Conservation (phyloP, 352 stramenopile genomes). For the Globisporangium radiosum region DNA sequence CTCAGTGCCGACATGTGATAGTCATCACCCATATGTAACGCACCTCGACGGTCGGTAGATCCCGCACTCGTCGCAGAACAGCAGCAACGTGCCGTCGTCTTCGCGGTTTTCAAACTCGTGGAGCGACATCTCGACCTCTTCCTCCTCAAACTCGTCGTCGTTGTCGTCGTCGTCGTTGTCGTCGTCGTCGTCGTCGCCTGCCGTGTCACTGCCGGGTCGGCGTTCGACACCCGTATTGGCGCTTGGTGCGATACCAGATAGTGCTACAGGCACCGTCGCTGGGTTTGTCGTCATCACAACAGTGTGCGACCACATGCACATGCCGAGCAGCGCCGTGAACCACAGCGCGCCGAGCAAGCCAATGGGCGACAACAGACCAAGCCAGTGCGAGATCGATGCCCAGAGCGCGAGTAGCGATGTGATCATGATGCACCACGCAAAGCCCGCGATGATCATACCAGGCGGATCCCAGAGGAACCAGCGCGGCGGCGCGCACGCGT, state of each 20-base stretch:
- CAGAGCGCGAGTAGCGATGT: conserved; percentile 33
- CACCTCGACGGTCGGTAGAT: conserved; percentile 71
- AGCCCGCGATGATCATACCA: conserved; percentile 55
- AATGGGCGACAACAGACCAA: conserved; percentile 43
- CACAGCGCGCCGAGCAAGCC: conserved; percentile 35
- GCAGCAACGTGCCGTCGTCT: conserved; percentile 66
- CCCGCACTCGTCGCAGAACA: conserved; percentile 80
- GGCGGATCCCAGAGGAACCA: conserved; percentile 66
- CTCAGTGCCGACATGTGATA: neutral
- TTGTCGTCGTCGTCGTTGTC: conserved; percentile 17
- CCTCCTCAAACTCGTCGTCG: conserved; percentile 23
- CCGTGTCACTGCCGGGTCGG: too few relatives aligned
- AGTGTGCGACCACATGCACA: conserved; percentile 70
- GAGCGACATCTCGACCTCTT: conserved; percentile 59
- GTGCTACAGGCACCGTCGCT: conserved; percentile 49
- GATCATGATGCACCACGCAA: conserved; percentile 53
- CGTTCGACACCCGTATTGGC: neutral
- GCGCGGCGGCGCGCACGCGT: conserved; percentile 3
- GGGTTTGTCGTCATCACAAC: conserved; percentile 75
- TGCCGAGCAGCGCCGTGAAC: conserved; percentile 48
- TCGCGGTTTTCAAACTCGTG: conserved; percentile 58
- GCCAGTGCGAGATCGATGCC: conserved; percentile 44
- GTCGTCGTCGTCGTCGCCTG: neutral
- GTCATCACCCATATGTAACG: neutral
- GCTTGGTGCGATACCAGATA: conserved; percentile 15